A percentile compares a stretch with the other conserved stretches of the same genome.
Evolutionary conservation across 129 eudicot genomes (phyloP).

Genomic region (Pseudognaphalium luteoalbum): DNA sequence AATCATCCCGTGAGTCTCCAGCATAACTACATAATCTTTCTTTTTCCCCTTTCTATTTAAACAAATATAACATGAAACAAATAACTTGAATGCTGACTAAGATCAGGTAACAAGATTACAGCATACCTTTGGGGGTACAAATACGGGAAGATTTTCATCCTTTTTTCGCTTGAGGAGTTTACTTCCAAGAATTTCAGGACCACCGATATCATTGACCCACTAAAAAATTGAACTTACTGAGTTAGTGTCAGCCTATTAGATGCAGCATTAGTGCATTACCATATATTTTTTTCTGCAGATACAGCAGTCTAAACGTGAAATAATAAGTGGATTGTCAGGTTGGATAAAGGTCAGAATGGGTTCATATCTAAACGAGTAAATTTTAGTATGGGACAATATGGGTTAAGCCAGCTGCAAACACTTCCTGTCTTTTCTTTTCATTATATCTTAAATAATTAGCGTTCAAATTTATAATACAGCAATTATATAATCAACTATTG

Average conservation of each 20-base stretch:
- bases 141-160: constrained; percentile 75
- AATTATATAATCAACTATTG: too few species aligned
- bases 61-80: constrained; percentile 2
- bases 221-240: constrained; percentile 31
- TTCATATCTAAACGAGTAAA: too few species aligned
- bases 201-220: constrained; percentile 95
- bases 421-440: too few species aligned
- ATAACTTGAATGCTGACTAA: background rate
- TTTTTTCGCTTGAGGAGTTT: constrained; percentile 65
- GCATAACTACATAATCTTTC: background rate
- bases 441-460: too few species aligned
- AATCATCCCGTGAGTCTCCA: background rate
- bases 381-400: too few species aligned
- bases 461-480: too few species aligned
- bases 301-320: background rate
- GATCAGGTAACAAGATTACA: constrained; percentile 15
- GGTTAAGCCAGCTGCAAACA: too few species aligned
- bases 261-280: constrained; percentile 6
- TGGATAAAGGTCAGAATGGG: too few species aligned
- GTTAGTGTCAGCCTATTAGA: too few species aligned
- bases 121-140: constrained; percentile 81
- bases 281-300: constrained; percentile 9
- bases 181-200: constrained; percentile 64
- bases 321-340: too few species aligned
- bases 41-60: background rate